Evolutionary conservation across 371 early-diverging fungal genomes (phyloP).

Genomic region (Mycotypha africana): DNA sequence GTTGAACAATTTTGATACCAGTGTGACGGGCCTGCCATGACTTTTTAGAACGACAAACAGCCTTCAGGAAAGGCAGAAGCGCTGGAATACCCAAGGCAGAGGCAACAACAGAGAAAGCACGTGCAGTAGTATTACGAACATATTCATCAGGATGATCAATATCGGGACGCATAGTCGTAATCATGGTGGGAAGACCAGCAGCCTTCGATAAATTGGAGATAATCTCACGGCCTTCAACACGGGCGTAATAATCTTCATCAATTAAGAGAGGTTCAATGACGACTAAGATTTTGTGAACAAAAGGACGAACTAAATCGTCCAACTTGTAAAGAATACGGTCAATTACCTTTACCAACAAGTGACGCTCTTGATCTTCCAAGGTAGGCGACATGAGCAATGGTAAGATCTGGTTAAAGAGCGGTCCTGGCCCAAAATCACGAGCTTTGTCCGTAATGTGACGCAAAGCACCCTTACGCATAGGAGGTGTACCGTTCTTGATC

Average conservation of each 20-base stretch:
- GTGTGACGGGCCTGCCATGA: conserved; percentile 99
- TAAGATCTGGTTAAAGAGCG: conserved; percentile 94
- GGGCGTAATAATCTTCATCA: conserved; percentile 96
- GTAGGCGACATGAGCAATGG: conserved; percentile 96
- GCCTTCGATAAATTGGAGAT: conserved; percentile 97
- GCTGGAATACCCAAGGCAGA: conserved; percentile 96
- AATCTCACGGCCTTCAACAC: conserved; percentile 97
- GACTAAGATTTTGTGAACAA: conserved; percentile 95
- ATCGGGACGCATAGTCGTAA: conserved; percentile 97
- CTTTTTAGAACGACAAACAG: conserved; percentile 92
- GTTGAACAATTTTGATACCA: conserved; percentile 96
- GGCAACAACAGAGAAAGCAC: conserved; percentile 96
- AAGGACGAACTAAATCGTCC: conserved; percentile 94
- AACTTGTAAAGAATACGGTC: conserved; percentile 94
- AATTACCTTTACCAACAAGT: conserved; percentile 94
- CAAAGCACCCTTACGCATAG: conserved; percentile 88
- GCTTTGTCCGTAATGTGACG: conserved; percentile 96
- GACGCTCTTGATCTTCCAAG: conserved; percentile 97
- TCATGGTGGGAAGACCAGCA: conserved; percentile 97
- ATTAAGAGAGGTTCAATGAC: conserved; percentile 97
- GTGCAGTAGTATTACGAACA: conserved; percentile 96
- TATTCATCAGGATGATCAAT: conserved; percentile 97
- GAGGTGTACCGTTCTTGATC: conserved; percentile 97
- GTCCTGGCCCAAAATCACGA: conserved; percentile 91
- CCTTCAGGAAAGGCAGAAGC: conserved; percentile 91